Conservation (phyloP, 192 early-diverging fungal genomes). For the Gryganskiella cystojenkinii region DNA sequence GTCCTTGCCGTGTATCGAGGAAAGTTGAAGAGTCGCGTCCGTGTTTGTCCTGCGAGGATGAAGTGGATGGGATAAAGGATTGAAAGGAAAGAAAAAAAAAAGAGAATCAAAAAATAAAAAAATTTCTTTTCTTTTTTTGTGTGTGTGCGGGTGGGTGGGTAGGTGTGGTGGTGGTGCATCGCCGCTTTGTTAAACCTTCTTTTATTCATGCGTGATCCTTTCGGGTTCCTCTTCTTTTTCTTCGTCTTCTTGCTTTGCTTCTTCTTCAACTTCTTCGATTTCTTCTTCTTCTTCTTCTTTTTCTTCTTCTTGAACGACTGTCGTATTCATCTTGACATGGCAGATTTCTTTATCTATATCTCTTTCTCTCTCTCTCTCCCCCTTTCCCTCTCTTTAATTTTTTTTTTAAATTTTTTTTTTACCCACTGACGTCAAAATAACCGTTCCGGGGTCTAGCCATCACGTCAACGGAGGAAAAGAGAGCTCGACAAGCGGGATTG, state of each 20-base stretch:
- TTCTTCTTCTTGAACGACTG: background rate
- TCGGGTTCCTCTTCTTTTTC: background rate
- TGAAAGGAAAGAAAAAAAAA: background rate
- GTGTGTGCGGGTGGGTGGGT: too few relatives aligned
- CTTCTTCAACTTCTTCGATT: background rate
- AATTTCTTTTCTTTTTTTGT: too few relatives aligned
- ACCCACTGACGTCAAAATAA: too few relatives aligned
- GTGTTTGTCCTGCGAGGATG: constrained; percentile 13
- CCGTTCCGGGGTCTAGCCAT: too few relatives aligned
- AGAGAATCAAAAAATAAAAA: background rate
- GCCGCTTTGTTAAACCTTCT: background rate
- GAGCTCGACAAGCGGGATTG: too few relatives aligned
- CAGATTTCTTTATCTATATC: background rate
- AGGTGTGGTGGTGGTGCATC: too few relatives aligned
- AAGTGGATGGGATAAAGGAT: background rate
- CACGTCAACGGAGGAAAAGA: too few relatives aligned
- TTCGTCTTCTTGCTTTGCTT: background rate
- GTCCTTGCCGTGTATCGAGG: background rate
- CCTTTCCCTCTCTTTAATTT: background rate
- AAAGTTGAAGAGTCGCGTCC: background rate
- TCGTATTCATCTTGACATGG: too few relatives aligned
- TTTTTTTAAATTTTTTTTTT: too few relatives aligned
- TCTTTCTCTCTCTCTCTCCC: background rate
- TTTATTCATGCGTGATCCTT: background rate
- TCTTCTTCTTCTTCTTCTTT: background rate